Base-by-base conservation (phyloP, 2,329 filamentous ascomycete species). In the Mycogone perniciosa region DNA sequence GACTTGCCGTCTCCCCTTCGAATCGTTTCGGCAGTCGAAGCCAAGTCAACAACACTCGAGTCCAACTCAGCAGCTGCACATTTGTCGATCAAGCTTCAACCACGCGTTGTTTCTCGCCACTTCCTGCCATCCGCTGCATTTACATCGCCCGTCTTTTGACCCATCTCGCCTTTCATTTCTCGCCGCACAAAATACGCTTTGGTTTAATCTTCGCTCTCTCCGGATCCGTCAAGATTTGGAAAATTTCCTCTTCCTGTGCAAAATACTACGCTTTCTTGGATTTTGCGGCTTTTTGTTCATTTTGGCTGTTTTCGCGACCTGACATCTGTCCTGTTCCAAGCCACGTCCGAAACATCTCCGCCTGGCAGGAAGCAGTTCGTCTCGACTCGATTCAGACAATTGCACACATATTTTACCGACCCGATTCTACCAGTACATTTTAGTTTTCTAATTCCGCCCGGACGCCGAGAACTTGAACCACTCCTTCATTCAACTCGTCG, bases 201-300 rank as follows among this genome's bases (percentile, higher is more conserved):
- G 37, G 31, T 53, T 52, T 44, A 46, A 44, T 50, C 35, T 46
- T 26, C 13, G 31, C 43, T 43, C 43, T 42, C 43, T 43, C 20
- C n/a, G 41, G 20, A 44, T 44, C 29, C 37, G 8, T 41, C 29
- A 40, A 35, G 31, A 42, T 48, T 44, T 46, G 31, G 46, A 50
- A 38, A 34, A 45, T 42, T 55, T 53, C 44, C 40, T 48, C 44
- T 50, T 53, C 47, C 46, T 46, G 39, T 54, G 45, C 43, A 53
- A 37, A 51, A 52, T 54, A 50, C 46, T 55, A 48, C 44, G 38
- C 47, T 55, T 55, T 54, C 52, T 54, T 51, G 54, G 50, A 54
- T 55, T 55, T 52, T 48, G 20, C 39, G 35, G 31, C 39, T 31
- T 52, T 44, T 44, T 46, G 34, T 45, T 49, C 39, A 51, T 46